phyloP scores from a whole-genome alignment of 106 monocot genomes.

The Alisma plantagoaquatica region DNA sequence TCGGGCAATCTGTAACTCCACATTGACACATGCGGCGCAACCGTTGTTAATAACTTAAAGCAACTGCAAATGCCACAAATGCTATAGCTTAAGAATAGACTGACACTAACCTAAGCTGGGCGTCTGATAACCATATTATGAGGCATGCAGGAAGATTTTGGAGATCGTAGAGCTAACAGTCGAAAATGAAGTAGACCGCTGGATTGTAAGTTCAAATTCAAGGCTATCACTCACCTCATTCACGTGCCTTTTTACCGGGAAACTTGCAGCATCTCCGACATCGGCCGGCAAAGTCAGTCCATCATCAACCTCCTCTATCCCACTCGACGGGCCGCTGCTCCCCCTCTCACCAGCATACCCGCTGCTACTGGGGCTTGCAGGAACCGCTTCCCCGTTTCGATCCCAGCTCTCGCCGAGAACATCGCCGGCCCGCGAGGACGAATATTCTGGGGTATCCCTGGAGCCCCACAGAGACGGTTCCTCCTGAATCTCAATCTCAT shows the following conservation, averaged over 20 bases:
- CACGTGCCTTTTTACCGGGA: constrained; percentile 30
- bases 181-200: no score
- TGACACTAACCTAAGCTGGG: no score
- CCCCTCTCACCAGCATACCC: constrained; percentile 88
- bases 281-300: constrained; percentile 12
- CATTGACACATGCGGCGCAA: no score
- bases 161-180: no score
- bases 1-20: no score
- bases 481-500: constrained; percentile 25
- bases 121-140: no score
- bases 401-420: constrained; percentile 25
- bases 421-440: constrained; percentile 12
- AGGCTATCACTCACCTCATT: constrained; percentile 79
- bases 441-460: constrained; percentile 6
- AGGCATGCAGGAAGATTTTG: no score
- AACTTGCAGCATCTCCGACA: constrained; percentile 22
- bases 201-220: no score
- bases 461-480: neutral
- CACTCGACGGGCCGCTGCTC: constrained; percentile 63
- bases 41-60: no score
- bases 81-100: no score
- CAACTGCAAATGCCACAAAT: no score
- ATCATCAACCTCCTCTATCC: constrained; percentile 36
- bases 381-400: constrained; percentile 27
- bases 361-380: constrained; percentile 75